Conservation (phyloP, 257 asterid species). For the Jaltomata sinuosa region DNA sequence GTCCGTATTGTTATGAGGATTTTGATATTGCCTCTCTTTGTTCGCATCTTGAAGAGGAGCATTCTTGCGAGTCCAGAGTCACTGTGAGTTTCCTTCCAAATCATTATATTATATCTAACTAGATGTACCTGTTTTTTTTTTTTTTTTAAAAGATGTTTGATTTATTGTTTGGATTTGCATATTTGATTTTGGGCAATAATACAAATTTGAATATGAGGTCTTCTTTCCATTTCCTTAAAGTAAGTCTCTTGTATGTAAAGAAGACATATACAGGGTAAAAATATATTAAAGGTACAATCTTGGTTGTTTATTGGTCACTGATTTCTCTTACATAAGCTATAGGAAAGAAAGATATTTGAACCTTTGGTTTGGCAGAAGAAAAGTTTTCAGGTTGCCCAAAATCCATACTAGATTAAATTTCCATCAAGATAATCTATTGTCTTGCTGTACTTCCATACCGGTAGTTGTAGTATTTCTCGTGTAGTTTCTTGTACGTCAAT, state of each 20-base stretch:
- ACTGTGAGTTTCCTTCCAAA: conserved; percentile 44
- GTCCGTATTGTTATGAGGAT: conserved; percentile 82
- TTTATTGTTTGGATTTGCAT: background rate
- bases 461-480: too few relatives aligned
- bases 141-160: background rate
- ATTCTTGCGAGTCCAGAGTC: conserved; percentile 57
- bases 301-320: background rate
- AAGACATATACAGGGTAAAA: background rate
- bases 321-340: background rate
- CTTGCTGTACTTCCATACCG: too few relatives aligned
- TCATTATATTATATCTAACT: background rate
- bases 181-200: conserved; percentile 2
- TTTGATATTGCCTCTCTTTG: conserved; percentile 75
- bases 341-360: background rate
- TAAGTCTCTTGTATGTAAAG: background rate
- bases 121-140: background rate
- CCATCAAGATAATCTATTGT: background rate
- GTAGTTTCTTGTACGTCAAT: too few relatives aligned
- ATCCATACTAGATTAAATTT: background rate
- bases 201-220: background rate
- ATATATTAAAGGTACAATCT: background rate
- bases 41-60: conserved; percentile 76
- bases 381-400: background rate
- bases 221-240: background rate
- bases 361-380: background rate